Conservation (phyloP, 345 rosid species). For the Adansonia digitata region DNA sequence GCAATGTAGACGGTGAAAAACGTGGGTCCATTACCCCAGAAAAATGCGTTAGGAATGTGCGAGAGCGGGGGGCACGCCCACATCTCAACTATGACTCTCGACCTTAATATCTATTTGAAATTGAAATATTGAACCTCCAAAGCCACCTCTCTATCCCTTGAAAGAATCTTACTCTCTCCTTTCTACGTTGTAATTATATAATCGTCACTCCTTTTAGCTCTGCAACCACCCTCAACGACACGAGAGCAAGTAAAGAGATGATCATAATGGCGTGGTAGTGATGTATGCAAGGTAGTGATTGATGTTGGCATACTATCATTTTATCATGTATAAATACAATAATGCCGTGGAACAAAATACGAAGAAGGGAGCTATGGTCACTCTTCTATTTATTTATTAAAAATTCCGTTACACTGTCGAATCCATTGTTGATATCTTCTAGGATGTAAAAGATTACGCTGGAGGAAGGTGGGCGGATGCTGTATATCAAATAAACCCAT, state of each 20-base stretch:
- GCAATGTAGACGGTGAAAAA: background rate
- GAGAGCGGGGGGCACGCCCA: constrained; percentile 35
- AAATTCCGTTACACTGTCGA: no score
- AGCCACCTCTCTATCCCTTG: constrained; percentile 29
- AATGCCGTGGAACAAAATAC: no score
- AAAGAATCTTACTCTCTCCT: background rate
- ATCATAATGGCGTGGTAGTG: no score
- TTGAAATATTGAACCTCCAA: constrained; percentile 28
- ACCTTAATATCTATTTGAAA: constrained; percentile 64
- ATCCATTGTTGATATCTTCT: no score
- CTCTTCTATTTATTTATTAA: no score
- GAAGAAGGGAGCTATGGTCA: no score
- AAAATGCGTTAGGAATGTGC: constrained; percentile 12
- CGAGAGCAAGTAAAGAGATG: constrained; percentile 24
- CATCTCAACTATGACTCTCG: constrained; percentile 55
- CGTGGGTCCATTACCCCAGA: background rate
- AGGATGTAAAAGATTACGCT: no score
- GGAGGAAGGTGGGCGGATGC: no score
- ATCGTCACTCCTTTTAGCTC: constrained; percentile 32
- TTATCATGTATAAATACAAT: no score
- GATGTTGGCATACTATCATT: no score
- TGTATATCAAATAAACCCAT: no score
- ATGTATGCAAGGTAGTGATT: no score
- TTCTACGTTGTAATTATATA: background rate
- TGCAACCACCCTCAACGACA: constrained; percentile 53